phyloP scores from a whole-genome alignment of 2,329 filamentous ascomycete genomes.

The Didymella keratinophila region DNA sequence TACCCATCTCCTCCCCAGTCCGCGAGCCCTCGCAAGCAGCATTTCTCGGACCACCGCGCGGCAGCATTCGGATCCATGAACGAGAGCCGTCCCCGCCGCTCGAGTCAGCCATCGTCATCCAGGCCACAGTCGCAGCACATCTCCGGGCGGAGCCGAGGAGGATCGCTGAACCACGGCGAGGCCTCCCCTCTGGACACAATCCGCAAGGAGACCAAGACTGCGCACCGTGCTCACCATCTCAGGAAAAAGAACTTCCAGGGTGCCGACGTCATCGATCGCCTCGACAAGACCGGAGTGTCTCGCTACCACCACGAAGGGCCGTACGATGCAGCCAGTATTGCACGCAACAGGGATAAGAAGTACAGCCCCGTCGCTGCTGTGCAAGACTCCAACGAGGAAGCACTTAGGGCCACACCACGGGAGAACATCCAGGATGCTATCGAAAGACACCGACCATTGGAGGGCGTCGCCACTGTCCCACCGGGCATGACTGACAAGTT shows the following conservation, averaged over 20 bases:
- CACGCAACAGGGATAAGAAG: constrained; percentile 71
- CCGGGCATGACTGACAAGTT: constrained; percentile 72
- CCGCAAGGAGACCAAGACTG: constrained; percentile 67
- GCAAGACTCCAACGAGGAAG: constrained; percentile 74
- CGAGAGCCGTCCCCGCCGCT: constrained; percentile 43
- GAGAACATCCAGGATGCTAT: constrained; percentile 81
- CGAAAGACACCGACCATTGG: constrained; percentile 75
- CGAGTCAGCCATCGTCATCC: constrained; percentile 40
- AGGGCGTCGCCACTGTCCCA: constrained; percentile 80
- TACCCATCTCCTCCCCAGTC: constrained; percentile 64
- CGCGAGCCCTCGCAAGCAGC: constrained; percentile 59
- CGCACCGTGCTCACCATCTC: constrained; percentile 72
- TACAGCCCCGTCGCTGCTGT: constrained; percentile 80
- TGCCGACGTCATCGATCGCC: constrained; percentile 79
- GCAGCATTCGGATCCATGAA: constrained; percentile 44
- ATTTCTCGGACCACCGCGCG: constrained; percentile 44
- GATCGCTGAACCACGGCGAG: constrained; percentile 69
- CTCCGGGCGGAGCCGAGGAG: constrained; percentile 49
- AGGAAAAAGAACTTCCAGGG: constrained; percentile 70
- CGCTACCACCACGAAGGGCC: constrained; percentile 90
- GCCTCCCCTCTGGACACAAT: constrained; percentile 73
- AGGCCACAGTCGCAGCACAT: constrained; percentile 38
- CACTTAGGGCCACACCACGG: constrained; percentile 78
- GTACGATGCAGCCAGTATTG: constrained; percentile 81
- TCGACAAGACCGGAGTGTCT: constrained; percentile 72